A percentile compares a stretch with the other conserved stretches of the same genome.
These are phyloP conservation scores for Trebouxia sp. DNA, from an alignment of 139 green algal genomes.

Conservation along the genomic window DNA sequence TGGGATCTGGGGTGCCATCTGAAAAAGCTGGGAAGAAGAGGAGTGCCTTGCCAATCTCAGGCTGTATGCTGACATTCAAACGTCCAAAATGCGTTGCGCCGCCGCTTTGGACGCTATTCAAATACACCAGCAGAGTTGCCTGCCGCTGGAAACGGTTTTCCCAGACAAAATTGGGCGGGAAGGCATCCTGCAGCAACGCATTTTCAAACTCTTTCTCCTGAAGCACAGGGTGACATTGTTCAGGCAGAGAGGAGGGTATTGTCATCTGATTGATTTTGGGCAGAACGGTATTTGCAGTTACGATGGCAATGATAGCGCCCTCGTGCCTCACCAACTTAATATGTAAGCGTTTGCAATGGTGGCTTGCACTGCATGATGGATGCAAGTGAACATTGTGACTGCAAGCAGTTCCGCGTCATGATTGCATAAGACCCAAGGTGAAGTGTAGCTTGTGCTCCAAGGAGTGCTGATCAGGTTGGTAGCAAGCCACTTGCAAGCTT, in stretches of 20 bases:
- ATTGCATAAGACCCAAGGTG: not conserved
- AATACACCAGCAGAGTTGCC: conserved; percentile 79
- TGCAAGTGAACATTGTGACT: too few relatives aligned
- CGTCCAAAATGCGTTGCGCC: conserved; percentile 70
- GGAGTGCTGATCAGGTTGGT: conserved; percentile 68
- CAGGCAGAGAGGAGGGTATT: too few relatives aligned
- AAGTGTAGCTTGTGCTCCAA: conserved; percentile 57
- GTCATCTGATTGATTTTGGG: too few relatives aligned
- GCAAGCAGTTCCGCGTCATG: too few relatives aligned
- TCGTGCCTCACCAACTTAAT: too few relatives aligned
- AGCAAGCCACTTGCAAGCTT: conserved; percentile 65
- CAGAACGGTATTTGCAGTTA: too few relatives aligned
- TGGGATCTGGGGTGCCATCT: conserved; percentile 60
- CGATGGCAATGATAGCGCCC: too few relatives aligned
- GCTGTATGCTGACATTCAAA: conserved; percentile 62
- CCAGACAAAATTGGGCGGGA: conserved; percentile 52
- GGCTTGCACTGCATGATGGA: too few relatives aligned
- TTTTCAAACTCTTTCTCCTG: too few relatives aligned
- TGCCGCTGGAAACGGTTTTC: conserved; percentile 75
- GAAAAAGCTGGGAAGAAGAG: conserved; percentile 79
- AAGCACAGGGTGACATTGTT: too few relatives aligned
- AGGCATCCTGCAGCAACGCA: conserved; percentile 68
- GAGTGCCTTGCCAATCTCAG: conserved; percentile 58
- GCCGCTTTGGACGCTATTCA: conserved; percentile 63
- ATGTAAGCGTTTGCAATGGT: too few relatives aligned